Base-by-base conservation (phyloP, 2,329 filamentous ascomycete genomes). In the Coniochaeta sp. region DNA sequence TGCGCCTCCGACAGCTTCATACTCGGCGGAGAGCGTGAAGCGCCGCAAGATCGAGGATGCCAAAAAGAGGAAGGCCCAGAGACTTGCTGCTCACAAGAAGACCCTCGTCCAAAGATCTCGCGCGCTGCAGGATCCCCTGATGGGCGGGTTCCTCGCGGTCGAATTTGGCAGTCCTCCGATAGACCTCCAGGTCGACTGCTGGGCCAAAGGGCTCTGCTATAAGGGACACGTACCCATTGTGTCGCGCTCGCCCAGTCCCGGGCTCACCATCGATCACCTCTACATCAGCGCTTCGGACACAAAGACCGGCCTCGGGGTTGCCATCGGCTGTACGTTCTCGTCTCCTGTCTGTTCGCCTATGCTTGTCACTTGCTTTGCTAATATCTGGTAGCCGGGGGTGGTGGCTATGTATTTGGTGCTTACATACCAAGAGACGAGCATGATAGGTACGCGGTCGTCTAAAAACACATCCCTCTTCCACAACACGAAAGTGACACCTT, bases 381-480 rank as follows among this genome's bases (percentile, higher is more conserved):
- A 57, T 28, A 19, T 60, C 57, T 59, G 26, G 36, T 38, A 77
- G 76, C 69, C 28, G 52, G 73, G 44, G 72, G 75, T 58, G 72
- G 73, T 16, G 62, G 68, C 19, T 67, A 65, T 2, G 60, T 81
- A 56, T 64, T 73, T 10, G 76, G 74, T 1, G 72, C 69, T 2
- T 78, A 81, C 59, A 68, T 83, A 2, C 71, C 75, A 2, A 73
- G 74, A 38, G 76, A 82, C 57, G 63, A 69, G 3, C 72, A 78
- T n/a, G 75, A 75, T 8, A 67, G 65, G 78, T 80, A 69, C 57
- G 72, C 2, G 16, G 38, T 17, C 9, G 17, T 40, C 9, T 34
- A 12, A 34, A 32, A 32, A 32, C 30, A 9, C 9, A 9, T 5
- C 4, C 9, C 30, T 32, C 30, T 4, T 32, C 9, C 9, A 32